Percentiles rank a stretch among this genome's conserved stretches.
Conservation (phyloP, 202 grass and related monocot species). For the Dendrocalamus latiflorus region DNA sequence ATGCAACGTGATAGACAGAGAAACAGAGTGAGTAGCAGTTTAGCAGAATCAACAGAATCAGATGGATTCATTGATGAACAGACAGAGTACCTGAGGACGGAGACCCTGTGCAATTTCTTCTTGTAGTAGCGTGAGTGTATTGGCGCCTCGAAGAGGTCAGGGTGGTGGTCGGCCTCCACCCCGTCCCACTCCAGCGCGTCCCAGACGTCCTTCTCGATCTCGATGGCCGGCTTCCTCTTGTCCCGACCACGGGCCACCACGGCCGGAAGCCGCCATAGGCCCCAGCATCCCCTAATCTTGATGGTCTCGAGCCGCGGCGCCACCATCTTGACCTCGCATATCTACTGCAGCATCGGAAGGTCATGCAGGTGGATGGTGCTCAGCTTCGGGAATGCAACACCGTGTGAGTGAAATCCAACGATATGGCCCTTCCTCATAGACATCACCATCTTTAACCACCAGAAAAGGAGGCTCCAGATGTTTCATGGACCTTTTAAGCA, state of each 20-base stretch:
- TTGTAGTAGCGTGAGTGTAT: not conserved
- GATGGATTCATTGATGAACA: no score
- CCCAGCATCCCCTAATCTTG: not conserved
- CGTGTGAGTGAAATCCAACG: no score
- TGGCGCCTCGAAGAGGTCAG: not conserved
- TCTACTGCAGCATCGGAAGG: not conserved
- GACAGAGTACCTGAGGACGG: slow-evolving; percentile 1
- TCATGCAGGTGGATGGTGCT: slow-evolving; percentile 8
- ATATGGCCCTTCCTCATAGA: no score
- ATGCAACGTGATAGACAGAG: no score
- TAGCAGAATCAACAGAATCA: no score
- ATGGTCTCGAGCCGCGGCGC: not conserved
- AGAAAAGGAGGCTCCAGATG: not conserved
- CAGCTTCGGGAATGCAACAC: not conserved
- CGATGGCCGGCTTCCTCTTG: not conserved
- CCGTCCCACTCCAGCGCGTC: slow-evolving; percentile 20
- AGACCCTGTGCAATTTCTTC: not conserved
- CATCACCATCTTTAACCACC: not conserved
- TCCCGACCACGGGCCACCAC: not conserved
- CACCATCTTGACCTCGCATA: slow-evolving; percentile 8
- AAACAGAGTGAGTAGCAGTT: no score
- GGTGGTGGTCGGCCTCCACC: not conserved
- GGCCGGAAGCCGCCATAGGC: not conserved
- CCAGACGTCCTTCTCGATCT: slow-evolving; percentile 24
- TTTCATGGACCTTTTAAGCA: not conserved